Conservation (phyloP, 2,329 filamentous ascomycete genomes). For the Corinectria fuckeliana region DNA sequence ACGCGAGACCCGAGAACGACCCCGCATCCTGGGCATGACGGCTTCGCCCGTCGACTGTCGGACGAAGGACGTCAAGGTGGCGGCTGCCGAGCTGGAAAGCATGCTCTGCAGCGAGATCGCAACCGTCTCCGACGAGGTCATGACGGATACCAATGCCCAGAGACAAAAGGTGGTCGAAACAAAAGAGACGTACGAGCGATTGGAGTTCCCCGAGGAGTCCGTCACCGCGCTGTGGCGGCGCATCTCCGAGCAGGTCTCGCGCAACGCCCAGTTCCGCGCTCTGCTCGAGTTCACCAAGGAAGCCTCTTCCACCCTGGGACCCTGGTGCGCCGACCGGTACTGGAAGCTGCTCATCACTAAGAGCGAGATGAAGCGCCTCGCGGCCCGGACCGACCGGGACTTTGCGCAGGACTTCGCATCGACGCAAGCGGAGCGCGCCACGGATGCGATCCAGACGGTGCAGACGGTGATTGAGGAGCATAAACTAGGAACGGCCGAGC, state of each 20-base stretch:
- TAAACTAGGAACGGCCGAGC: conserved; percentile 47
- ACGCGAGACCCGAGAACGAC: conserved; percentile 57
- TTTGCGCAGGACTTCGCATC: conserved; percentile 26
- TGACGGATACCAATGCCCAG: conserved; percentile 32
- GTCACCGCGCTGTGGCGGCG: conserved; percentile 69
- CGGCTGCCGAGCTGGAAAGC: conserved; percentile 75
- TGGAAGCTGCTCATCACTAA: conserved; percentile 76
- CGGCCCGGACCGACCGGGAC: conserved; percentile 58
- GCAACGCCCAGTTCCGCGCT: conserved; percentile 56
- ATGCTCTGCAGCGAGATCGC: conserved; percentile 84
- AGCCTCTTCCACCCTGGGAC: conserved; percentile 72
- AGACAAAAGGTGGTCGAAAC: conserved; percentile 61
- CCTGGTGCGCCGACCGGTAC: conserved; percentile 84
- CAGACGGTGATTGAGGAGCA: conserved; percentile 61
- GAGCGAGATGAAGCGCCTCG: conserved; percentile 65
- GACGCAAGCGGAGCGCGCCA: conserved; percentile 51
- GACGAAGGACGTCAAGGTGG: conserved; percentile 68
- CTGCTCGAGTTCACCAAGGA: conserved; percentile 65
- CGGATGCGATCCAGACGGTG: conserved; percentile 64
- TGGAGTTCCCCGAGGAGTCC: conserved; percentile 53
- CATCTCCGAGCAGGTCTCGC: conserved; percentile 55
- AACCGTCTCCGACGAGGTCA: conserved; percentile 61
- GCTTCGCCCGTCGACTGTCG: conserved; percentile 91
- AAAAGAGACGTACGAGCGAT: conserved; percentile 49
- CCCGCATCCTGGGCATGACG: conserved; percentile 94